These are phyloP conservation scores for Striga hermonthica DNA, from an alignment of 305 asterid genomes.

Conservation along the genomic window DNA sequence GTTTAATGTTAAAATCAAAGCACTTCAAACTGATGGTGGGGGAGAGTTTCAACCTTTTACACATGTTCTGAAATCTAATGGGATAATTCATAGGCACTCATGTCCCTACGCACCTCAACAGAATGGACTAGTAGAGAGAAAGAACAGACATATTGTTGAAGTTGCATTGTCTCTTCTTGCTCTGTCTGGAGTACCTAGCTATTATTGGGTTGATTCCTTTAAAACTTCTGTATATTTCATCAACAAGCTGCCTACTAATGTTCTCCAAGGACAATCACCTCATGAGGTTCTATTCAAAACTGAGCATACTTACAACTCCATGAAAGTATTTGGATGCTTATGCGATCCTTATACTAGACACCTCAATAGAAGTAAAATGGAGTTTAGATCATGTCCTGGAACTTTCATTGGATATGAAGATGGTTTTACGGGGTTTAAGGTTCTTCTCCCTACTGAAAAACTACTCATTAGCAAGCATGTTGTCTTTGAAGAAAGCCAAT, in stretches of 20 bases:
- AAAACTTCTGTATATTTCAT: not conserved
- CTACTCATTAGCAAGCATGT: too few species aligned
- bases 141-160: too few species aligned
- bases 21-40: too few species aligned
- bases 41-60: not conserved
- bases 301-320: not conserved
- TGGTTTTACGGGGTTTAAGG: not conserved
- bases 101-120: not conserved
- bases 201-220: not conserved
- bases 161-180: not conserved
- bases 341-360: not conserved
- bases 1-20: too few species aligned
- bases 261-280: not conserved
- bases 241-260: not conserved
- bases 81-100: not conserved
- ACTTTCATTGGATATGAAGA: not conserved
- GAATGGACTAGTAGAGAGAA: not conserved
- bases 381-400: not conserved
- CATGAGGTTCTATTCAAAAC: not conserved
- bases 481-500: too few species aligned
- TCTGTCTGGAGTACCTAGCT: not conserved
- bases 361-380: too few species aligned
- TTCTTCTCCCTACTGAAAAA: not conserved
- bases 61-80: not conserved
- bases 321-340: not conserved